Conservation (phyloP, 352 stramenopile species). For the Globisporangium recalcitrans region DNA sequence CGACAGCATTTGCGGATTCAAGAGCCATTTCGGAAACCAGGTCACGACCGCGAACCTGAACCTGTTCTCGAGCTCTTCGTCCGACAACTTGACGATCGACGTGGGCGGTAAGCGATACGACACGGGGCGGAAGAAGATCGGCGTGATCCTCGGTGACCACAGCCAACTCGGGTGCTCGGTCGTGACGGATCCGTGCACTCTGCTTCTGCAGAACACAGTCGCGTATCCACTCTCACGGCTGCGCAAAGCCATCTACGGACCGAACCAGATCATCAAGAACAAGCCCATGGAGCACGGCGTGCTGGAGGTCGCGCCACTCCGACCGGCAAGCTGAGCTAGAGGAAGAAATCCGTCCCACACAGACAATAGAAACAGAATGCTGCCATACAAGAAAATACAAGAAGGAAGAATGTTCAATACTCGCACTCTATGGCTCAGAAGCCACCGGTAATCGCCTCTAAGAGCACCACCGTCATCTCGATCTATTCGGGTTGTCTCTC, state of each 20-base stretch:
- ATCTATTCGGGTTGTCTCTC: slow-evolving; percentile 6
- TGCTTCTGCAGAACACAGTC: slow-evolving; percentile 51
- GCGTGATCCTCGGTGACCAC: slow-evolving; percentile 62
- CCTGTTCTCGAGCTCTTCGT: slow-evolving; percentile 29
- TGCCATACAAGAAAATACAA: background rate
- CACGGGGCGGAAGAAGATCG: slow-evolving; percentile 62
- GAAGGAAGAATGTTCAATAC: background rate
- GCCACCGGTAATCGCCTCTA: no score
- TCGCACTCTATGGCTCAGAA: background rate
- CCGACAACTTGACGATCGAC: slow-evolving; percentile 28
- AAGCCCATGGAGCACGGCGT: slow-evolving; percentile 71
- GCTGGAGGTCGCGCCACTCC: slow-evolving; percentile 41
- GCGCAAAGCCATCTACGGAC: slow-evolving; percentile 61
- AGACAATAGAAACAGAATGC: background rate
- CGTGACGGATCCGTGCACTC: slow-evolving; percentile 69
- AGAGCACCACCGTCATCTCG: no score
- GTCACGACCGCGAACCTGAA: slow-evolving; percentile 75
- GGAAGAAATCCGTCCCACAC: background rate
- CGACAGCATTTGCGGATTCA: slow-evolving; percentile 67
- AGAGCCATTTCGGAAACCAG: slow-evolving; percentile 82
- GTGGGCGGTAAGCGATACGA: slow-evolving; percentile 39
- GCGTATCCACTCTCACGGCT: slow-evolving; percentile 67
- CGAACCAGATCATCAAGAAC: slow-evolving; percentile 72
- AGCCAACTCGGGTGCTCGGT: slow-evolving; percentile 67
- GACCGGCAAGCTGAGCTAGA: background rate